These are phyloP conservation scores for Beauveria sp. DNA, from an alignment of 2,329 filamentous ascomycete species.

Conservation along the genomic window DNA sequence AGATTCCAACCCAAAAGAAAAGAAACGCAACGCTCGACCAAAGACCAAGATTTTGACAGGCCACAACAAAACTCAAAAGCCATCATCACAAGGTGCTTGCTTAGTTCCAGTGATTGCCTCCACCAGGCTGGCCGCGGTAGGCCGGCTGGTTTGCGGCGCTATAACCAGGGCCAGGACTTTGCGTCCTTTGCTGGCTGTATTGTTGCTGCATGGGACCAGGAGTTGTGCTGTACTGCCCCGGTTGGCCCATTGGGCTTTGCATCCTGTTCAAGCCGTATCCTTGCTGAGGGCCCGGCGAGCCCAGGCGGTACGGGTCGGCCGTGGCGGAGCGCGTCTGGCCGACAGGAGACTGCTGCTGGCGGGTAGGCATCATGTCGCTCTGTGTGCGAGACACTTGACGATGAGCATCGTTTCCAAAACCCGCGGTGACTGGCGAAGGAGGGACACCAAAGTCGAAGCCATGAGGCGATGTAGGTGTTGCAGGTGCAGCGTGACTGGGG, in stretches of 20 bases:
- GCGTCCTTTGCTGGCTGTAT: conserved; percentile 5
- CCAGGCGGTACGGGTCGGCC: conserved; percentile 12
- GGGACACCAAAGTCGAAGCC: conserved; percentile 11
- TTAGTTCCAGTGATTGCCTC: conserved; percentile 4
- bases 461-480: conserved; percentile 5
- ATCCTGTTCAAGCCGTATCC: conserved; percentile 11
- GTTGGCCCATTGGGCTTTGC: conserved; percentile 11
- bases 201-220: conserved; percentile 9
- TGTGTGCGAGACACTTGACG: conserved; percentile 11
- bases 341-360: background rate
- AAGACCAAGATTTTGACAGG: background rate
- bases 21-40: background rate
- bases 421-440: background rate
- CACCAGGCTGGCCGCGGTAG: conserved; percentile 7
- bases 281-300: conserved; percentile 13
- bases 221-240: conserved; percentile 4
- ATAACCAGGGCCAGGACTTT: conserved; percentile 10
- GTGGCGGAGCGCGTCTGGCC: conserved; percentile 4
- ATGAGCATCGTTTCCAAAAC: background rate
- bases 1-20: background rate
- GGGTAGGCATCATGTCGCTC: conserved; percentile 1
- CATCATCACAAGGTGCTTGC: background rate
- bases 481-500: background rate
- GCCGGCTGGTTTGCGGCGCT: conserved; percentile 1
- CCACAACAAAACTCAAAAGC: background rate